Conservation (phyloP, 2,329 filamentous ascomycete genomes). For the Penicillium sp. region DNA sequence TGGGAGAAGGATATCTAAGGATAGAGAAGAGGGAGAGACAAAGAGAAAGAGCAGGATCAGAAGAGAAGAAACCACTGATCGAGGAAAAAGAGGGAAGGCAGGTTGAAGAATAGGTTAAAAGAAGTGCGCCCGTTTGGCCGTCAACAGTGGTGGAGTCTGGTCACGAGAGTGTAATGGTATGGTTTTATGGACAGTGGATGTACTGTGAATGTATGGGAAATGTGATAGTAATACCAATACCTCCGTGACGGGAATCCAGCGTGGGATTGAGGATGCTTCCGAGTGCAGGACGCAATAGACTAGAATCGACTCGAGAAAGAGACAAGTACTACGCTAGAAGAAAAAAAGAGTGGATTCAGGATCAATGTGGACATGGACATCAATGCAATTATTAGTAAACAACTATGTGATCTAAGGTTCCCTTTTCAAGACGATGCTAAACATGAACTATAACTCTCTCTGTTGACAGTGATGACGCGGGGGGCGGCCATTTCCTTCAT, state of each 20-base stretch:
- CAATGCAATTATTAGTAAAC: not conserved
- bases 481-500: not conserved
- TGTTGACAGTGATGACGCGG: not conserved
- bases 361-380: constrained; percentile 1
- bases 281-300: constrained; percentile 26
- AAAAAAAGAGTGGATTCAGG: not conserved
- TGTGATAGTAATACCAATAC: constrained; percentile 28
- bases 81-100: constrained; percentile 8
- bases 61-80: constrained; percentile 10
- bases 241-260: constrained; percentile 17
- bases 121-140: constrained; percentile 29
- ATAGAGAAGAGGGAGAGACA: constrained; percentile 3
- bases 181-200: not conserved
- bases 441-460: not conserved
- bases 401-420: not conserved
- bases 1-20: not conserved
- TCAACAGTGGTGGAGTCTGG: constrained; percentile 34
- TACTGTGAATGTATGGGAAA: not conserved
- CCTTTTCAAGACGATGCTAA: not conserved
- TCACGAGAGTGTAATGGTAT: constrained; percentile 28
- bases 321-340: constrained; percentile 23
- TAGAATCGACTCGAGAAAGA: not conserved
- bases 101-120: constrained; percentile 22
- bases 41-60: constrained; percentile 12
- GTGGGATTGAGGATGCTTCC: constrained; percentile 35